Conservation (phyloP, 2,329 filamentous ascomycete genomes). For the Zymoseptoria tritici region DNA sequence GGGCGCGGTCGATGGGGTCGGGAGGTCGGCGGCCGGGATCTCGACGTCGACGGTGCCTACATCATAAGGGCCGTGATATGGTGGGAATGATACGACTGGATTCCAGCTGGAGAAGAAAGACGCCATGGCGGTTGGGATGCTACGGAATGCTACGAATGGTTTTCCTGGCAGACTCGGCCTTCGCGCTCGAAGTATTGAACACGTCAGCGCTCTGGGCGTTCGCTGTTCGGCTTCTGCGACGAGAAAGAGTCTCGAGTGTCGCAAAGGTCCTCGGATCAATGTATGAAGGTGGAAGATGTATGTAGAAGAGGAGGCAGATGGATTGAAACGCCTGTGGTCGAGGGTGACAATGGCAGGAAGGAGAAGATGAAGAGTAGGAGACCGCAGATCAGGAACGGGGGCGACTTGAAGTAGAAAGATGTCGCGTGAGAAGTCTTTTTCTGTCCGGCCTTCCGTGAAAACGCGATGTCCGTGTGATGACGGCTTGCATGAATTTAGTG, state of each 20-base stretch:
- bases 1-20: slow-evolving; percentile 49
- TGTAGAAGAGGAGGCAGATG: background rate
- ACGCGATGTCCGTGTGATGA: background rate
- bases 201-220: background rate
- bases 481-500: background rate
- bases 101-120: slow-evolving; percentile 45
- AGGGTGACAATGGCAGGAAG: background rate
- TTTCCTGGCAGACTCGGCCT: background rate
- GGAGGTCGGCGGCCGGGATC: slow-evolving; percentile 56
- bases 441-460: background rate
- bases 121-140: slow-evolving; percentile 25
- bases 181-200: background rate
- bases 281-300: background rate
- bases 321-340: background rate
- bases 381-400: background rate
- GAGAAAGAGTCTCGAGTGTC: background rate
- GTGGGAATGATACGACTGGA: slow-evolving; percentile 64
- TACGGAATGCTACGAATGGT: background rate
- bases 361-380: background rate
- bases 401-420: background rate
- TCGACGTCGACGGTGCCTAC: slow-evolving; percentile 78
- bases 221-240: background rate
- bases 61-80: slow-evolving; percentile 68
- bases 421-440: background rate
- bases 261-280: background rate